phyloP scores from a whole-genome alignment of 208 protist species.

The Novymonas esmeraldas region DNA sequence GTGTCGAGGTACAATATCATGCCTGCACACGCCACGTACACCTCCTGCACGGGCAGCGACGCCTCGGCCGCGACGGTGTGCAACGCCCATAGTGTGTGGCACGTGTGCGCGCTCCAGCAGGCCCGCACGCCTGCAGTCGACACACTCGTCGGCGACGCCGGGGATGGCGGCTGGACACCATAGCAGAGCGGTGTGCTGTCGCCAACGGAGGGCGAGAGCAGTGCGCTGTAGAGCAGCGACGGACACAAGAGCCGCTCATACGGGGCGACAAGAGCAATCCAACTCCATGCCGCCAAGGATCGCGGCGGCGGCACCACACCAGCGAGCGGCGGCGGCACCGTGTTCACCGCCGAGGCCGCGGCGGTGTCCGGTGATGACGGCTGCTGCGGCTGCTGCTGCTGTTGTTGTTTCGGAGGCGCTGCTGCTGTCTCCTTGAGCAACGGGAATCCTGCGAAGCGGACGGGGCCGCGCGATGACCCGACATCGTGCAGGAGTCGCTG shows the following conservation, averaged over 20 bases:
- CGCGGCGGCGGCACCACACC: slow-evolving; percentile 10
- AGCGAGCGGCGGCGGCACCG: neutral
- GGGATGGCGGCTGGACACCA: slow-evolving; percentile 12
- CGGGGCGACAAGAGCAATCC: slow-evolving; percentile 39
- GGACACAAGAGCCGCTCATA: slow-evolving; percentile 70
- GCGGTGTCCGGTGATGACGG: too few relatives aligned
- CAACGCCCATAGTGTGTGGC: slow-evolving; percentile 31
- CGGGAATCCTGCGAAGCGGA: slow-evolving; percentile 53
- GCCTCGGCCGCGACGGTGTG: slow-evolving; percentile 33
- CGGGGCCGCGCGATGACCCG: slow-evolving; percentile 45
- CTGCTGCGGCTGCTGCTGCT: neutral
- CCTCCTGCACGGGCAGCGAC: slow-evolving; percentile 53
- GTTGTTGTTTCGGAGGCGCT: neutral
- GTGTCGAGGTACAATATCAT: slow-evolving; percentile 59
- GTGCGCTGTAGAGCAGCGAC: slow-evolving; percentile 57
- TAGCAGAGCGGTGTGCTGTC: slow-evolving; percentile 14
- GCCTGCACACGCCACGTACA: slow-evolving; percentile 50
- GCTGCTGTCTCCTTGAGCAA: neutral
- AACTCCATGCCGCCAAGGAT: slow-evolving; percentile 28
- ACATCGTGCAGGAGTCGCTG: slow-evolving; percentile 43
- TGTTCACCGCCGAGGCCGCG: too few relatives aligned
- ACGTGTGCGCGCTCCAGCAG: slow-evolving; percentile 26
- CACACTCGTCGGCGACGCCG: neutral
- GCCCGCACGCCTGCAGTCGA: neutral
- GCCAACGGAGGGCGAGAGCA: slow-evolving; percentile 37